A percentile compares a stretch with the other conserved stretches of the same genome.
These are phyloP conservation scores for Buddleja alternifolia DNA, from an alignment of 257 asterid genomes.

Conservation along the genomic window DNA sequence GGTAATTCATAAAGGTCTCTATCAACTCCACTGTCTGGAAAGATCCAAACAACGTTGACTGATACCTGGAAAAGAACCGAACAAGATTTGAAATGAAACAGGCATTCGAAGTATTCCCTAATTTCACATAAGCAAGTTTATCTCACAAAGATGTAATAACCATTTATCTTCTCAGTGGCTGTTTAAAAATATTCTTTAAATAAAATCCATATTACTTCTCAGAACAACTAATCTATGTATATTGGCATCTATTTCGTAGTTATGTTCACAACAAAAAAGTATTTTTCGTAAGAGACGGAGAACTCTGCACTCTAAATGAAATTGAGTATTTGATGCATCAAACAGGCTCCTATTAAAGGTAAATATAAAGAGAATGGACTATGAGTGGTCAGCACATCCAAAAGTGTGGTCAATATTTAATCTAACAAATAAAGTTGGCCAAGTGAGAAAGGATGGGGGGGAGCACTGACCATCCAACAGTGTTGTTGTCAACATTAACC, in stretches of 20 bases:
- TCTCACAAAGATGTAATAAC: not conserved
- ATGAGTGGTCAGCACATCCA: slow-evolving; percentile 48
- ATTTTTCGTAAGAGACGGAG: not conserved
- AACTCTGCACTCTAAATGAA: not conserved
- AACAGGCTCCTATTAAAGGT: not conserved
- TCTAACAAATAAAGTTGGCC: too few relatives aligned
- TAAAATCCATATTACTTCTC: not conserved
- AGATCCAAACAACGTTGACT: slow-evolving; percentile 90
- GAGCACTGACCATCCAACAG: slow-evolving; percentile 84
- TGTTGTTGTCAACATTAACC: slow-evolving; percentile 97
- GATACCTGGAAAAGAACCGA: slow-evolving; percentile 62
- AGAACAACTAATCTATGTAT: not conserved
- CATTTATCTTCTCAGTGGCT: not conserved
- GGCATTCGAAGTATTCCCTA: not conserved
- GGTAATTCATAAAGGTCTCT: slow-evolving; percentile 98
- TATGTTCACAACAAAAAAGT: too few relatives aligned
- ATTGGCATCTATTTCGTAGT: not conserved
- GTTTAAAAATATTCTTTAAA: not conserved
- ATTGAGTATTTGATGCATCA: not conserved
- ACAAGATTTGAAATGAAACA: not conserved
- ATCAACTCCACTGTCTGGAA: slow-evolving; percentile 90
- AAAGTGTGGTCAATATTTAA: slow-evolving; percentile 90
- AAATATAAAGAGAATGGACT: not conserved
- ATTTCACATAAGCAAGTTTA: not conserved
- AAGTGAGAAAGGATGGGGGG: not conserved